phyloP scores from a whole-genome alignment of 768 basidiomycete genomes.

The Leccinum truebloodii region DNA sequence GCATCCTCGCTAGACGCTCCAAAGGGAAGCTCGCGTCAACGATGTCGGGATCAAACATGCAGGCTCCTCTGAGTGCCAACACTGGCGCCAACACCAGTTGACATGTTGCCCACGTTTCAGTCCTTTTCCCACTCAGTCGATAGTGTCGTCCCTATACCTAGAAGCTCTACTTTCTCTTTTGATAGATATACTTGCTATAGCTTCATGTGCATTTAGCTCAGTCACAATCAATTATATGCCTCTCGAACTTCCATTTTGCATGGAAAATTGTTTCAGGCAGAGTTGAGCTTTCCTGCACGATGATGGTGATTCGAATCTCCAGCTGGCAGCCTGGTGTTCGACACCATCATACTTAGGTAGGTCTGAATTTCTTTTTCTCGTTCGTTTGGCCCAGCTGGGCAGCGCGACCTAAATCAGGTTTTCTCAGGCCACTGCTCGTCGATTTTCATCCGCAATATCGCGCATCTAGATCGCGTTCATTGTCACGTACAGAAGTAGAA shows the following conservation, averaged over 20 bases:
- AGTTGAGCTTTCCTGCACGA: too few species aligned
- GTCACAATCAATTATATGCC: too few species aligned
- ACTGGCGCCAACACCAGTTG: neutral
- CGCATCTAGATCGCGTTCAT: slow-evolving; percentile 11
- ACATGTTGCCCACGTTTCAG: neutral
- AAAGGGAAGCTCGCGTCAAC: neutral
- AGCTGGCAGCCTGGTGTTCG: too few species aligned
- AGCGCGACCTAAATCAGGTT: too few species aligned
- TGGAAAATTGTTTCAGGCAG: too few species aligned
- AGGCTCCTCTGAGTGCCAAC: neutral
- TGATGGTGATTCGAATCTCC: too few species aligned
- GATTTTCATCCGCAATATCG: neutral
- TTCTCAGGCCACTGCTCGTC: too few species aligned
- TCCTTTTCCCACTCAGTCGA: neutral
- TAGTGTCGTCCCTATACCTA: neutral
- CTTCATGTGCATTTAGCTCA: neutral
- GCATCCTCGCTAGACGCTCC: slow-evolving; percentile 20
- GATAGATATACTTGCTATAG: neutral
- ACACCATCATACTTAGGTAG: neutral
- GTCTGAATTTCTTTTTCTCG: neutral
- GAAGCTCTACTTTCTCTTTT: neutral
- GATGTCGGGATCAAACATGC: neutral
- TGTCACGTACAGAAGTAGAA: slow-evolving; percentile 6
- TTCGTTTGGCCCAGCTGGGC: too few species aligned
- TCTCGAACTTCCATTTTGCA: neutral